Evolutionary conservation across 768 basidiomycete genomes (phyloP).

Genomic region (Tulasnella sp.): DNA sequence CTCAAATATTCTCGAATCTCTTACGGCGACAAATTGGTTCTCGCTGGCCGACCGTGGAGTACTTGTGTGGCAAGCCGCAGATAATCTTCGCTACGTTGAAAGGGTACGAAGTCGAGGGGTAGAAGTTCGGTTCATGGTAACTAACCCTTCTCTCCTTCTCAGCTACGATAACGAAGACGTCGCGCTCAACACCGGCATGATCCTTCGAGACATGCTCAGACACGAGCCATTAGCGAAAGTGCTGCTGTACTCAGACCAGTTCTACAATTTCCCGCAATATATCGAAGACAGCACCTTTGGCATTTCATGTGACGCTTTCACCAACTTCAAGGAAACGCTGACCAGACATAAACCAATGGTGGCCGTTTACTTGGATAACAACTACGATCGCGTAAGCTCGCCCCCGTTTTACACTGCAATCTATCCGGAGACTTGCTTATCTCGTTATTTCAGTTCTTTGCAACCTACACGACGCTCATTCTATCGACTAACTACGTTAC

Average conservation of each 20-base stretch:
- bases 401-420: background rate
- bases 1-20: conserved; percentile 34
- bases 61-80: conserved; percentile 56
- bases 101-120: conserved; percentile 28
- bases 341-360: conserved; percentile 98
- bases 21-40: conserved; percentile 76
- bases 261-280: conserved; percentile 92
- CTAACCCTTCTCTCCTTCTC: background rate
- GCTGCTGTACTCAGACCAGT: conserved; percentile 84
- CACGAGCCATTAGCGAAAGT: conserved; percentile 88
- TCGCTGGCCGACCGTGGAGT: conserved; percentile 94
- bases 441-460: conserved; percentile 63
- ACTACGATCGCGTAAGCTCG: conserved; percentile 77
- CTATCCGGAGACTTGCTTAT: background rate
- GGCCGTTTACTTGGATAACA: conserved; percentile 89
- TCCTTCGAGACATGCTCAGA: conserved; percentile 90
- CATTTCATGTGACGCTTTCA: conserved; percentile 95
- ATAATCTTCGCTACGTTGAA: conserved; percentile 74
- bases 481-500: conserved; percentile 95
- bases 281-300: conserved; percentile 98
- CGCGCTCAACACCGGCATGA: conserved; percentile 96
- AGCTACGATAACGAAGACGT: conserved; percentile 93
- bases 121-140: background rate
- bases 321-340: conserved; percentile 92
- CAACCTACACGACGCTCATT: conserved; percentile 85